These are phyloP conservation scores for Phytopythium sindhum DNA, from an alignment of 352 stramenopile species.

Conservation along the genomic window DNA sequence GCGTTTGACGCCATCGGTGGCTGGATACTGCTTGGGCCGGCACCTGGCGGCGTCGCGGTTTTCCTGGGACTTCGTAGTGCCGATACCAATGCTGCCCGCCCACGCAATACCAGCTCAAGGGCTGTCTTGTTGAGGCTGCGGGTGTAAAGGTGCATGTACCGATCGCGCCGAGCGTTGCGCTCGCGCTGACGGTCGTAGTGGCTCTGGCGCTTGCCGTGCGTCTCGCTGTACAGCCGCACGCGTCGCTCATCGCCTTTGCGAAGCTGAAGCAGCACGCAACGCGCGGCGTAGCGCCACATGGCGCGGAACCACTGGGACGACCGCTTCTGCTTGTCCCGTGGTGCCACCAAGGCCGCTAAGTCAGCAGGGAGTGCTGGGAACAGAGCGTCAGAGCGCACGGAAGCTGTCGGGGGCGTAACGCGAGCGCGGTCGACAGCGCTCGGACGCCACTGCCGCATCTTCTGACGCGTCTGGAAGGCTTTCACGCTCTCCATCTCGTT, in stretches of 20 bases:
- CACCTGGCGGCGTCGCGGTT: conserved; percentile 1
- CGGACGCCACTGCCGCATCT: conserved; percentile 36
- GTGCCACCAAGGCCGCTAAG: conserved; percentile 9
- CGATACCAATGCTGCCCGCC: conserved; percentile 24
- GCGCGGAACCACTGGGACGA: conserved; percentile 44
- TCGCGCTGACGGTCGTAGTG: conserved; percentile 3
- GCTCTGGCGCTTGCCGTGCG: conserved; percentile 1
- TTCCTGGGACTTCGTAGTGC: conserved; percentile 3
- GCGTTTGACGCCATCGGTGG: conserved; percentile 1
- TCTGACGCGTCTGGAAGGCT: conserved; percentile 31
- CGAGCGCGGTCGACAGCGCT: conserved; percentile 47
- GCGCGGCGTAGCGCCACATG: conserved; percentile 69
- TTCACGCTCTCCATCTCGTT: conserved; percentile 38
- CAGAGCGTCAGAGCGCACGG: conserved; percentile 21
- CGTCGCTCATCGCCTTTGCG: conserved; percentile 7
- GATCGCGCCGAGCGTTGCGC: conserved; percentile 13
- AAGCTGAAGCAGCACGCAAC: conserved; percentile 28
- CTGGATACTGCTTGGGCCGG: conserved; percentile 5
- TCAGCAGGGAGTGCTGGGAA: conserved; percentile 29
- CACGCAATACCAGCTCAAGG: conserved; percentile 40
- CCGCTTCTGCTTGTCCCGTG: conserved; percentile 29
- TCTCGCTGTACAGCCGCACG: background rate
- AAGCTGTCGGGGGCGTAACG: conserved; percentile 30
- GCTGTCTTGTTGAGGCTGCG: conserved; percentile 40
- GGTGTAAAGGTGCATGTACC: conserved; percentile 61